Evolutionary conservation across 1,284 basidiomycete species (phyloP).

Genomic region (Thelephora terrestris): DNA sequence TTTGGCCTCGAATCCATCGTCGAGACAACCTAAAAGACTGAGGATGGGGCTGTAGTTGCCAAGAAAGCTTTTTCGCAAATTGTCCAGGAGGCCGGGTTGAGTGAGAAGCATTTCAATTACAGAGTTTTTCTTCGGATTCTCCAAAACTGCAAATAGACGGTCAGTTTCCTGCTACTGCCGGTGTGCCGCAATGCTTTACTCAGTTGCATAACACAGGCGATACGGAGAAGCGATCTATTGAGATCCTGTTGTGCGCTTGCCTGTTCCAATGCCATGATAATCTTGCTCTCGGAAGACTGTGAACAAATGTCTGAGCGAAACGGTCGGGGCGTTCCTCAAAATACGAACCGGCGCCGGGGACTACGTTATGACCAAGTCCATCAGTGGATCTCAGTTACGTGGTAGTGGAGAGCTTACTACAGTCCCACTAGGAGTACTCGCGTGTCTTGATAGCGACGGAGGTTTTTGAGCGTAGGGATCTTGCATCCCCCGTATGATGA

Average conservation of each 20-base stretch:
- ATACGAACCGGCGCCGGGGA: too few relatives aligned
- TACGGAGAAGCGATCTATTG: conserved; percentile 70
- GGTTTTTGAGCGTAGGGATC: conserved; percentile 55
- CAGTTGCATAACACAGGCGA: conserved; percentile 81
- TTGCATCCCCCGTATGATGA: conserved; percentile 63
- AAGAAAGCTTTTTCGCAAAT: conserved; percentile 75
- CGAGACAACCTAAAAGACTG: conserved; percentile 81
- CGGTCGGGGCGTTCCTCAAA: too few relatives aligned
- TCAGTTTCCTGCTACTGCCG: not conserved
- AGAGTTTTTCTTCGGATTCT: conserved; percentile 51
- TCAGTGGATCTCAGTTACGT: too few relatives aligned
- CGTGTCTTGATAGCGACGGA: too few relatives aligned
- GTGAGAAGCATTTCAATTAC: conserved; percentile 78
- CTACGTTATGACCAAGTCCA: too few relatives aligned
- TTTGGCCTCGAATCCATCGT: conserved; percentile 76
- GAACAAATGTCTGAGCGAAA: not conserved
- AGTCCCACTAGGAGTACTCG: too few relatives aligned
- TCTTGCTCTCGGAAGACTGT: conserved; percentile 45
- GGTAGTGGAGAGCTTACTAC: too few relatives aligned
- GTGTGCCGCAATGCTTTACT: conserved; percentile 27
- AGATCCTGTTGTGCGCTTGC: conserved; percentile 78
- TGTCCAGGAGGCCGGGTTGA: conserved; percentile 74
- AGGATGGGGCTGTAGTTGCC: conserved; percentile 88
- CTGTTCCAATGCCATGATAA: conserved; percentile 59
- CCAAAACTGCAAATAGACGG: conserved; percentile 34